Evolutionary conservation across 2,329 filamentous ascomycete genomes (phyloP).

Genomic region (Diplodia corticola): DNA sequence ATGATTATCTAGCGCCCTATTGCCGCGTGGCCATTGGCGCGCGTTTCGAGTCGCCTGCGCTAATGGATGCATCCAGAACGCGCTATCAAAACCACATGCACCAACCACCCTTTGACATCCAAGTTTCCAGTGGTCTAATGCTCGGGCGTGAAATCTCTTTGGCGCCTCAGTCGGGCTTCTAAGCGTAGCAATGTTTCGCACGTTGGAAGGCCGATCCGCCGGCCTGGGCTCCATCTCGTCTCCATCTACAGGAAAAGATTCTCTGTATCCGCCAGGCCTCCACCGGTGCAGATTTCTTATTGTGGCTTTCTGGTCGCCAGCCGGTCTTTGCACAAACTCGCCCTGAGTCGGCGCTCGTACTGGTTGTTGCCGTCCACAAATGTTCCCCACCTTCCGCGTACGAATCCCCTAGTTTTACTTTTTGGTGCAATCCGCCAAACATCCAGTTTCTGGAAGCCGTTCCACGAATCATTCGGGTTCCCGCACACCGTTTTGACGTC

Average conservation of each 20-base stretch:
- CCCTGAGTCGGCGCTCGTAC: not conserved
- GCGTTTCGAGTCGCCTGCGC: not conserved
- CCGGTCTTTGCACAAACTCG: not conserved
- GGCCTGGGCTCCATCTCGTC: no score
- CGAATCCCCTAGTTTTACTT: not conserved
- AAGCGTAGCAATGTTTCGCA: not conserved
- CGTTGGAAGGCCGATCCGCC: not conserved
- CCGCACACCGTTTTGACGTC: not conserved
- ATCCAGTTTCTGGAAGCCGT: not conserved
- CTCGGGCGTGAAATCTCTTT: not conserved
- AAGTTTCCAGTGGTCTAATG: not conserved
- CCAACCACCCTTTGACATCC: not conserved
- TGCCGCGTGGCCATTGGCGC: slow-evolving; percentile 3
- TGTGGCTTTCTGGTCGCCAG: not conserved
- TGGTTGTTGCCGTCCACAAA: not conserved
- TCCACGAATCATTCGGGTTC: not conserved
- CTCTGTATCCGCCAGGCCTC: not conserved
- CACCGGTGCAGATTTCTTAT: not conserved
- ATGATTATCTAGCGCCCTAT: slow-evolving; percentile 9
- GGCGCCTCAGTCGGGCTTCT: not conserved
- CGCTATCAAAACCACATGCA: not conserved
- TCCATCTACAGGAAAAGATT: not conserved
- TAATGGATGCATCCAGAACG: not conserved
- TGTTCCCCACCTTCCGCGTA: not conserved
- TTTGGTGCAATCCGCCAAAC: not conserved